phyloP scores from a whole-genome alignment of 331 rosid genomes.

The Dryas integrifolia region DNA sequence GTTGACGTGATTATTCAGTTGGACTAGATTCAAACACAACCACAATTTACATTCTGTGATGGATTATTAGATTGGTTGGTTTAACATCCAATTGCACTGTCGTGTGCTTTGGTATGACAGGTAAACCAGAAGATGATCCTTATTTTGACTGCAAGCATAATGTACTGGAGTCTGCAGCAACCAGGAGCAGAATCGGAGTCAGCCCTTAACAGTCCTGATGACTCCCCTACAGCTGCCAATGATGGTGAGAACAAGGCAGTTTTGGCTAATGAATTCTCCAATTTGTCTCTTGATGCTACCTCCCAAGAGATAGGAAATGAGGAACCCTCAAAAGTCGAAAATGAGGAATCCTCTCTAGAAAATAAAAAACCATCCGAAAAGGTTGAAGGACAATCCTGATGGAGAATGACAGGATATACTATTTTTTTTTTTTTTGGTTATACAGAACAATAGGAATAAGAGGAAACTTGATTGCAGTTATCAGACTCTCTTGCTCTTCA shows the following conservation, averaged over 20 bases:
- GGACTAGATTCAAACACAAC: not conserved
- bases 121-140: slow-evolving; percentile 99
- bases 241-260: slow-evolving; percentile 37
- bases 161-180: slow-evolving; percentile 93
- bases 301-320: slow-evolving; percentile 20
- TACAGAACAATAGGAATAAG: slow-evolving; percentile 15
- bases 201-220: slow-evolving; percentile 21
- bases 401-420: slow-evolving; percentile 13
- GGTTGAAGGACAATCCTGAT: slow-evolving; percentile 31
- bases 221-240: slow-evolving; percentile 34
- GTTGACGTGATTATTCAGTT: not conserved
- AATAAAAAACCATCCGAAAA: slow-evolving; percentile 19
- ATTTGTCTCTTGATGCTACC: slow-evolving; percentile 44
- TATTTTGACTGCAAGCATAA: slow-evolving; percentile 83
- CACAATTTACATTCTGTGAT: not conserved
- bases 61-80: not conserved
- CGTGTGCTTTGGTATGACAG: slow-evolving; percentile 41
- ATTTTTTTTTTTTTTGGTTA: slow-evolving; percentile 2
- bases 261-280: slow-evolving; percentile 39
- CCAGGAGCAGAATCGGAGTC: slow-evolving; percentile 41
- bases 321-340: slow-evolving; percentile 19
- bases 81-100: slow-evolving; percentile 4
- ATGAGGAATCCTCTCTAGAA: slow-evolving; percentile 13
- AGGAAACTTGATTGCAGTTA: slow-evolving; percentile 20
- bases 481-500: slow-evolving; percentile 18